phyloP scores from a whole-genome alignment of 345 rosid species.

The Salix purpurea region DNA sequence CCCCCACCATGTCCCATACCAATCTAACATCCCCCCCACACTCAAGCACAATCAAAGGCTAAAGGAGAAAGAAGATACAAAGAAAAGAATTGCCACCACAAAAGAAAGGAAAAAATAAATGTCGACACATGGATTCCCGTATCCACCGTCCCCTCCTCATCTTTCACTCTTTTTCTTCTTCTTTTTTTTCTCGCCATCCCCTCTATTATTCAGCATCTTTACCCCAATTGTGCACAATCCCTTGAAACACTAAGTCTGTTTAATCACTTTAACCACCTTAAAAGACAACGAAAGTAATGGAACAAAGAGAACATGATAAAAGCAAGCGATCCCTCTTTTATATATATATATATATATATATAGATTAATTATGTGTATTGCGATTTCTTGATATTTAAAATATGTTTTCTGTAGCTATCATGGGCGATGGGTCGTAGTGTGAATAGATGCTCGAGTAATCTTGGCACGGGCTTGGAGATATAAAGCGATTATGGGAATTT shows the following conservation, averaged over 20 bases:
- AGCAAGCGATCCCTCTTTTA: background rate
- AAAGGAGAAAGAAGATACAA: background rate
- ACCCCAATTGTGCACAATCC: background rate
- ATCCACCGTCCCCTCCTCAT: conserved; percentile 1
- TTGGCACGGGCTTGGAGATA: background rate
- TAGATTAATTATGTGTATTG: background rate
- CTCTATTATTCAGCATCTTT: conserved; percentile 6
- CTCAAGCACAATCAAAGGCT: conserved; percentile 6
- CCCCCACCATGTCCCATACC: conserved; percentile 22
- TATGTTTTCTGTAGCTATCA: background rate
- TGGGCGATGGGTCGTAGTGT: background rate
- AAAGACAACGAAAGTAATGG: background rate
- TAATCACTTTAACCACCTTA: background rate
- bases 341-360: background rate
- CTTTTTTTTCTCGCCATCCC: background rate
- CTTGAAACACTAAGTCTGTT: background rate
- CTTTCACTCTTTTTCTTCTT: background rate
- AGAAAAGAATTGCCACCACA: conserved; percentile 2
- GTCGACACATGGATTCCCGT: conserved; percentile 27
- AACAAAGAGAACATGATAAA: background rate
- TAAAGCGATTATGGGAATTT: background rate
- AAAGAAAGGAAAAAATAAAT: conserved; percentile 25
- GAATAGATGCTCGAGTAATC: background rate
- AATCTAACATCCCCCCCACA: conserved; percentile 17
- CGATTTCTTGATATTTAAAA: background rate